Evolutionary conservation across 345 rosid genomes (phyloP), one percentile per base, ranked within the genome.

Genomic region (Arabis hirsuta): DNA sequence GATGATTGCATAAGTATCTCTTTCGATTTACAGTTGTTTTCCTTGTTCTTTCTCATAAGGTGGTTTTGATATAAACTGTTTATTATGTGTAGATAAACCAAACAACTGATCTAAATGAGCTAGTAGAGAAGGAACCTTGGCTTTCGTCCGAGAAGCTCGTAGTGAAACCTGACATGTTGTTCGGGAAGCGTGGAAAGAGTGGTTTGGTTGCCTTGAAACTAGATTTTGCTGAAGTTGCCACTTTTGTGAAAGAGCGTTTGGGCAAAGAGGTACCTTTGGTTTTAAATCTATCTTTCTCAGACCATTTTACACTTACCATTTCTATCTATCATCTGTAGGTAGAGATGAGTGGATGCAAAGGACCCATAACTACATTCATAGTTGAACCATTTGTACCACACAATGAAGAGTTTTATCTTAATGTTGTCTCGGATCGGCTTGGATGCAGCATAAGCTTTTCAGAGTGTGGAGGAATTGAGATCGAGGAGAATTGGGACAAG

Each of bases 401-500:
- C 80, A 78, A 84, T 1, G 91, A 91, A 29, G 98, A 94, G 86
- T 89, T 78, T 79, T 94, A 94, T 81, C 96, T 94, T 65, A 91
- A 94, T 62, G 84, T 94, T 67, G 93, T 91, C 67, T 91, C 98
- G 0, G 96, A 94, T 20, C 66, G 96, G 14, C 97, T 91, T 38
- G 97, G 98, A 0, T 70, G 86, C 88, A 91, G 86, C 85, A 63
- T 94, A 44, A 94, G 98, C 85, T 94, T 94, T 77, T 94, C 98
- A 1, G 98, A 91, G 64, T 94, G 96, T 3, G 98, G 97, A 75
- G 96, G 97, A 34, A 88, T 94, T 75, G 98, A 94, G 27, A 91
- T 94, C 31, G 98, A 94, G 84, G 98, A 91, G 81, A 94, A 94
- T 68, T 94, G 97, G 97, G 91, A 94, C 77, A 94, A 94, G 91